phyloP scores from a whole-genome alignment of 768 basidiomycete species.

The Cyathus striatus region DNA sequence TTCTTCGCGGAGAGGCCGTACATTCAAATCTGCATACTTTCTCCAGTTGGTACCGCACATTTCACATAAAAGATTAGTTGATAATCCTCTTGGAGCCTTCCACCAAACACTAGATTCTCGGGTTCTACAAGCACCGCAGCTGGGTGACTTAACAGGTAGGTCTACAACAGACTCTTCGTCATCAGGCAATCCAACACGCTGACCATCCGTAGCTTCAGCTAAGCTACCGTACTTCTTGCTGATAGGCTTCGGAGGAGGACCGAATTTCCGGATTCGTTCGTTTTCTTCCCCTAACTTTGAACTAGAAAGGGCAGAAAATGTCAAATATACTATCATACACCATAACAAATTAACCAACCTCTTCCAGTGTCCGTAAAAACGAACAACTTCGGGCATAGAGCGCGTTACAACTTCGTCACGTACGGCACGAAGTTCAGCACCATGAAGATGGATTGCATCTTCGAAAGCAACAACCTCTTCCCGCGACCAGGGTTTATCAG shows the following conservation, averaged over 20 bases:
- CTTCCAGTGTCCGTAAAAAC: slow-evolving; percentile 86
- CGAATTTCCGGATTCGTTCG: slow-evolving; percentile 36
- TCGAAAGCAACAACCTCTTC: slow-evolving; percentile 75
- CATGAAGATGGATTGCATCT: slow-evolving; percentile 65
- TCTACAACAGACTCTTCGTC: slow-evolving; percentile 76
- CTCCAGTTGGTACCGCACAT: slow-evolving; percentile 84
- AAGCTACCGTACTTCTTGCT: slow-evolving; percentile 28
- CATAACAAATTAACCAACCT: slow-evolving; percentile 36
- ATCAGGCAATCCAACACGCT: slow-evolving; percentile 51
- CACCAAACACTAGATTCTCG: slow-evolving; percentile 81
- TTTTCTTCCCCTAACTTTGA: slow-evolving; percentile 69
- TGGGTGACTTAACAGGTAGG: slow-evolving; percentile 47
- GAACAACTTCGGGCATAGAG: slow-evolving; percentile 71
- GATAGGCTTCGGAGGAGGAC: slow-evolving; percentile 27
- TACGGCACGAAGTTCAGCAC: slow-evolving; percentile 76
- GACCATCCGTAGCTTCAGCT: slow-evolving; percentile 36
- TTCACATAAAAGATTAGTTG: slow-evolving; percentile 76
- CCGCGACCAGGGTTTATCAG: slow-evolving; percentile 65
- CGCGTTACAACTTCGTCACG: slow-evolving; percentile 69
- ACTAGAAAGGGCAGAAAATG: no score
- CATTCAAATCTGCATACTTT: slow-evolving; percentile 88
- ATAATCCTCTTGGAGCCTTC: slow-evolving; percentile 87
- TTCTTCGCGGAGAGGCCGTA: slow-evolving; percentile 69
- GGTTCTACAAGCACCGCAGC: slow-evolving; percentile 82
- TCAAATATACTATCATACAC: background rate